Evolutionary conservation across 306 rosid species (phyloP).

Genomic region (Quercus suber): DNA sequence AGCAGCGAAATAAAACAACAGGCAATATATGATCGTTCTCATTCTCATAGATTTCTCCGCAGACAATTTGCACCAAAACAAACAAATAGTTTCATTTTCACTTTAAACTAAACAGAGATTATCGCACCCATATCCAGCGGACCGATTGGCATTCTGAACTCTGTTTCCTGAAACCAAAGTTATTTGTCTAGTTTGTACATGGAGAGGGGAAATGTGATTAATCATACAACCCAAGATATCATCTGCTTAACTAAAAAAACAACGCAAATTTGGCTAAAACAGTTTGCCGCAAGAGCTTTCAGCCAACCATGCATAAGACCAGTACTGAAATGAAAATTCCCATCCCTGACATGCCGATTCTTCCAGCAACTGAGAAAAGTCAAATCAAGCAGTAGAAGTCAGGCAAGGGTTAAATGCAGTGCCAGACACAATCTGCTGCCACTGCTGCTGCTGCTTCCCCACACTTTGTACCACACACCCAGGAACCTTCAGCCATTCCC

Average conservation of each 20-base stretch:
- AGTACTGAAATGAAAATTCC: constrained; percentile 1
- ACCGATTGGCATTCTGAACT: not conserved
- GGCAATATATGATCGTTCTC: too few species aligned
- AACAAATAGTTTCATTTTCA: not conserved
- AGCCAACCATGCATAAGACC: constrained; percentile 20
- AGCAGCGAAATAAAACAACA: not conserved
- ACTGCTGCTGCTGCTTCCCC: constrained; percentile 59
- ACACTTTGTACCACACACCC: constrained; percentile 56
- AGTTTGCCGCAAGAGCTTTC: constrained; percentile 21
- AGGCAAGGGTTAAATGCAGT: constrained; percentile 78
- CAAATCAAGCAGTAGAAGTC: constrained; percentile 59
- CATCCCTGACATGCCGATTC: constrained; percentile 16
- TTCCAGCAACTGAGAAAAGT: constrained; percentile 17
- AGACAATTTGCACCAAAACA: not conserved
- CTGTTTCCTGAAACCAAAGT: constrained; percentile 22
- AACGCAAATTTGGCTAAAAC: constrained; percentile 24
- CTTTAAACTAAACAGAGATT: not conserved
- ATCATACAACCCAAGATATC: constrained; percentile 21
- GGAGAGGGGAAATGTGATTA: constrained; percentile 9
- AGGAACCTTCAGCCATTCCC: constrained; percentile 85
- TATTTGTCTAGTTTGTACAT: constrained; percentile 27
- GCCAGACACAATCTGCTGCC: constrained; percentile 66
- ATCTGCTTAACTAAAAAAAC: constrained; percentile 31
- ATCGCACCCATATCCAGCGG: not conserved
- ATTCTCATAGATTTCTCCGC: not conserved